Percentiles rank a stretch among this genome's conserved stretches.
Evolutionary conservation across 2,329 filamentous ascomycete genomes (phyloP).

Genomic region (Phialocephala sp.): DNA sequence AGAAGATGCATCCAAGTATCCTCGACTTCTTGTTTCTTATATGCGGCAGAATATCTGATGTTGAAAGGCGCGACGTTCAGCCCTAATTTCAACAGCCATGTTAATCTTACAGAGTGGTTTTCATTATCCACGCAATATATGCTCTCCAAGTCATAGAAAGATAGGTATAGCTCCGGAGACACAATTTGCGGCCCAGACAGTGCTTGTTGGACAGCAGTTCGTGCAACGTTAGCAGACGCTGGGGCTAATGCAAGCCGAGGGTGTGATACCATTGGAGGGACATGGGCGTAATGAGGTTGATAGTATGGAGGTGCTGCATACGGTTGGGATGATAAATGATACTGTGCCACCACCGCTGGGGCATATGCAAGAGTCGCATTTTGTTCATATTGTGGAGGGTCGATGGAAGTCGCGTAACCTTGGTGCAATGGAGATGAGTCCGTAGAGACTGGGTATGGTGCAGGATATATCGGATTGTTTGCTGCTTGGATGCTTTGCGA

Average conservation of each 20-base stretch:
- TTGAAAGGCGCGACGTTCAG: not conserved
- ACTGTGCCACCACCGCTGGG: not conserved
- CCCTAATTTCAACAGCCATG: not conserved
- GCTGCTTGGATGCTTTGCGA: not conserved
- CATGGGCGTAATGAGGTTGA: not conserved
- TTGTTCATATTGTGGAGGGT: not conserved
- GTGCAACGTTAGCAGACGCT: not conserved
- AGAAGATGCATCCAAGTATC: constrained; percentile 10
- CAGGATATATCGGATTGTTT: not conserved
- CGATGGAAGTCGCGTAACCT: not conserved
- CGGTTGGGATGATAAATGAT: not conserved
- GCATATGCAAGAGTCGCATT: not conserved
- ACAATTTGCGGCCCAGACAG: not conserved
- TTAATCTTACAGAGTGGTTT: not conserved
- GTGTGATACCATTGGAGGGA: not conserved
- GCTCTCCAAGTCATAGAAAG: constrained; percentile 12
- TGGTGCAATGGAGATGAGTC: not conserved
- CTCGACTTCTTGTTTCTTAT: constrained; percentile 20
- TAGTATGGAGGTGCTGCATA: not conserved
- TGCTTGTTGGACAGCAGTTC: not conserved
- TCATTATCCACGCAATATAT: constrained; percentile 5
- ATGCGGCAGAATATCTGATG: not conserved
- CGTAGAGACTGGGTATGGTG: not conserved
- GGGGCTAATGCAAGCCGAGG: not conserved
- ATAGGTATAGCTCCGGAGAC: constrained; percentile 9